phyloP scores from a whole-genome alignment of 179 eudicot genomes.

The Heliamphora pulchella region DNA sequence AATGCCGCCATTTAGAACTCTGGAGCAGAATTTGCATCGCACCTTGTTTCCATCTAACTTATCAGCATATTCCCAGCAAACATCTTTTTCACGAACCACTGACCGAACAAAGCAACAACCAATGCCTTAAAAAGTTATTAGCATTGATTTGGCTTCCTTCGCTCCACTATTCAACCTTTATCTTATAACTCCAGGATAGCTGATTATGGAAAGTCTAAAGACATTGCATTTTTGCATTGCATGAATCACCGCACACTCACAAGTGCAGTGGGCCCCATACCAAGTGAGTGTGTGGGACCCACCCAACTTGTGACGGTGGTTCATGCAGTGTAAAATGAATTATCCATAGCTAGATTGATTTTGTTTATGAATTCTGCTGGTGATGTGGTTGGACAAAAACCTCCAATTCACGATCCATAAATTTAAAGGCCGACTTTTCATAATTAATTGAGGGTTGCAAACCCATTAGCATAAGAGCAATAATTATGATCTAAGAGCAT shows the following conservation, averaged over 20 bases:
- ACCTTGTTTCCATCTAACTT: constrained; percentile 92
- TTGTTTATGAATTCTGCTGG: neutral
- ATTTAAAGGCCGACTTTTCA: neutral
- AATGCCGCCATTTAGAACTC: constrained; percentile 84
- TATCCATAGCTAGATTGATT: too few relatives aligned
- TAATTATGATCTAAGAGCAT: neutral
- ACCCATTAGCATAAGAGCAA: neutral
- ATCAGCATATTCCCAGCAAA: constrained; percentile 97
- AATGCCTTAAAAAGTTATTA: too few relatives aligned
- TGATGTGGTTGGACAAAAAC: neutral
- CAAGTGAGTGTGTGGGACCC: too few relatives aligned
- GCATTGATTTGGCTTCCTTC: neutral
- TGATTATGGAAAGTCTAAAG: too few relatives aligned
- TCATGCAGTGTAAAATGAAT: too few relatives aligned
- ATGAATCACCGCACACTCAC: too few relatives aligned
- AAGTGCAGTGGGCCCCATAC: too few relatives aligned
- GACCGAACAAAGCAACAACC: constrained; percentile 8
- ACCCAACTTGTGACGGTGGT: too few relatives aligned
- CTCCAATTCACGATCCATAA: neutral
- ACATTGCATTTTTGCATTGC: too few relatives aligned
- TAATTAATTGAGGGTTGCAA: neutral
- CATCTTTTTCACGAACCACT: constrained; percentile 98
- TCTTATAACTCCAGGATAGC: neutral
- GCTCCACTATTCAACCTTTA: neutral
- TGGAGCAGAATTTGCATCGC: constrained; percentile 80